These are phyloP conservation scores for Incumbomyces lentus DNA, from an alignment of 2,329 filamentous ascomycete species.

Conservation along the genomic window DNA sequence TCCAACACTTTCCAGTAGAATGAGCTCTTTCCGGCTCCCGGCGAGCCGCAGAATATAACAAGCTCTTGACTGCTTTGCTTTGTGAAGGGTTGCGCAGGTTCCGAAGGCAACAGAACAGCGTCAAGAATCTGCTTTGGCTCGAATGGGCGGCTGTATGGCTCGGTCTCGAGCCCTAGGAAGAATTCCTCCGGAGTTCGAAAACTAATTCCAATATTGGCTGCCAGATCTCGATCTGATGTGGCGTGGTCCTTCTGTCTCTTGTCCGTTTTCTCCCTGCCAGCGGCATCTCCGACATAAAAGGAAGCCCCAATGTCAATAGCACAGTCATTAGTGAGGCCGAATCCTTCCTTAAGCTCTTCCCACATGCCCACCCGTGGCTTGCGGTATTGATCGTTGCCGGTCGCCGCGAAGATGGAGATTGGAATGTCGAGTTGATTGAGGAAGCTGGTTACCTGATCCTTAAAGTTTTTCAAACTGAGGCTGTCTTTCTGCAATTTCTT, in stretches of 20 bases:
- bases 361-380: conserved; percentile 91
- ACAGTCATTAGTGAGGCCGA: conserved; percentile 43
- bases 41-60: conserved; percentile 77
- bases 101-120: not conserved
- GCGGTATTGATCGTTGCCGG: conserved; percentile 66
- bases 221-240: conserved; percentile 64
- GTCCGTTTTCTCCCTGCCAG: conserved; percentile 38
- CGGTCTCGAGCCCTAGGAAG: conserved; percentile 60
- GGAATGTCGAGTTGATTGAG: conserved; percentile 65
- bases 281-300: conserved; percentile 85
- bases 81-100: conserved; percentile 28
- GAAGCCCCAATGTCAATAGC: conserved; percentile 61
- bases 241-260: conserved; percentile 47
- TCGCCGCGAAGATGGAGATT: conserved; percentile 74
- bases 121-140: conserved; percentile 52
- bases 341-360: conserved; percentile 55
- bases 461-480: conserved; percentile 67
- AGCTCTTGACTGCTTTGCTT: conserved; percentile 62
- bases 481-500: conserved; percentile 58
- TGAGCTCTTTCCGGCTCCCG: conserved; percentile 82
- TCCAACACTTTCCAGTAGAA: conserved; percentile 73
- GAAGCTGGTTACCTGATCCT: conserved; percentile 63
- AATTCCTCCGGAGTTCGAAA: conserved; percentile 89
- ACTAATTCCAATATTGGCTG: conserved; percentile 67
- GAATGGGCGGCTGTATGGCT: conserved; percentile 59